Evolutionary conservation across 805 yeast genomes (phyloP).

Genomic region (Lipomyces spencermartinsiae): DNA sequence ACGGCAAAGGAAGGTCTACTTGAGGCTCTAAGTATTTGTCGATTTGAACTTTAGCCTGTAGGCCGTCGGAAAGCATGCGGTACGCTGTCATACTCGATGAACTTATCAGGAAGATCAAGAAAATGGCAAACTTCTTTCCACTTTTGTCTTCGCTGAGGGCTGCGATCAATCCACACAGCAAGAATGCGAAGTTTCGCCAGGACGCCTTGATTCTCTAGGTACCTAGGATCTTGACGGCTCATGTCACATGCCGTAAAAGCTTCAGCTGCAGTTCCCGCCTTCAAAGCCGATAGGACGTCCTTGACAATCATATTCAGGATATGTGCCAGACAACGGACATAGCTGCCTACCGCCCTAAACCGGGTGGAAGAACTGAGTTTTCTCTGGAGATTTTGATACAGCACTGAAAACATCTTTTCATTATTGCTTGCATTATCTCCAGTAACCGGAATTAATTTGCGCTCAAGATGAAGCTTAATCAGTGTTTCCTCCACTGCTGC

Average conservation of each 20-base stretch:
- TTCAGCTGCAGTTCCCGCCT: too few relatives aligned
- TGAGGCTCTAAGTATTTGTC: too few relatives aligned
- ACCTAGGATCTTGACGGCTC: too few relatives aligned
- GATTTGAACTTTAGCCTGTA: too few relatives aligned
- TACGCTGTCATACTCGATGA: slow-evolving; percentile 6
- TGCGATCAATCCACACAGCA: slow-evolving; percentile 6
- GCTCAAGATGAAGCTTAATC: neutral
- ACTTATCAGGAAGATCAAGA: slow-evolving; percentile 6
- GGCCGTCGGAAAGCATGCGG: too few relatives aligned
- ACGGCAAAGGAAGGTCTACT: too few relatives aligned
- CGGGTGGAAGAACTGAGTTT: neutral
- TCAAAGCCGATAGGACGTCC: too few relatives aligned
- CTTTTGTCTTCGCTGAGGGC: neutral
- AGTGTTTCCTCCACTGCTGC: too few relatives aligned
- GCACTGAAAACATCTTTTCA: neutral
- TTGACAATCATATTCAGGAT: neutral
- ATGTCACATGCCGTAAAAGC: too few relatives aligned
- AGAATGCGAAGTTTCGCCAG: neutral
- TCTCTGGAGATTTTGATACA: neutral
- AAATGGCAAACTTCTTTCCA: neutral
- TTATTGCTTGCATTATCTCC: slow-evolving; percentile 1
- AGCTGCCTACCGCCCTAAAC: neutral
- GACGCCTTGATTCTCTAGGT: too few relatives aligned
- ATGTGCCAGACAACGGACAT: neutral
- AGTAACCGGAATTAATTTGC: neutral